These are phyloP conservation scores for Cyanodermella asteris DNA, from an alignment of 2,329 filamentous ascomycete genomes.

Conservation along the genomic window DNA sequence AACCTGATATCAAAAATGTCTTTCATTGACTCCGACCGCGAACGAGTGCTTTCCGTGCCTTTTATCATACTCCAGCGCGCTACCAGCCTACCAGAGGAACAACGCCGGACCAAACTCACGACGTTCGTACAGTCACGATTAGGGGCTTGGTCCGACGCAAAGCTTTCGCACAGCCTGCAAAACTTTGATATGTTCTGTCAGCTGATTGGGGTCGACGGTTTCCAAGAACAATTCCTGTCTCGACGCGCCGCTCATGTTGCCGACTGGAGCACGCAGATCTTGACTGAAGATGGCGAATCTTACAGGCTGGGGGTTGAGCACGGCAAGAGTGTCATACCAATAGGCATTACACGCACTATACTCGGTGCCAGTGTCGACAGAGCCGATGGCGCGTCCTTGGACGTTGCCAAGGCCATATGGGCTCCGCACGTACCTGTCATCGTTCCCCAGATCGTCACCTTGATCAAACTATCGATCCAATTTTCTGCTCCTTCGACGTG, in stretches of 20 bases:
- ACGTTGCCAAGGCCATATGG: no score
- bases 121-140: constrained; percentile 68
- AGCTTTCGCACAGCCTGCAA: no score
- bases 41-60: constrained; percentile 73
- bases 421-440: no score
- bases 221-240: constrained; percentile 55
- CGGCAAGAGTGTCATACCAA: no score
- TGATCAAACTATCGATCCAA: no score
- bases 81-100: constrained; percentile 45
- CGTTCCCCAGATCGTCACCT: no score
- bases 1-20: constrained; percentile 53
- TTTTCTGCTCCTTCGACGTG: no score
- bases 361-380: constrained; percentile 85
- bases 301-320: no score
- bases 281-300: constrained; percentile 64
- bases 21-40: constrained; percentile 60
- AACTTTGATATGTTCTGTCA: no score
- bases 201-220: constrained; percentile 59
- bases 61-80: constrained; percentile 89
- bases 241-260: constrained; percentile 51
- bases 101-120: constrained; percentile 49
- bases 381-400: no score
- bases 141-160: constrained; percentile 57
- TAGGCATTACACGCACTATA: constrained; percentile 76
- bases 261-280: constrained; percentile 60